Evolutionary conservation across 371 early-diverging fungal species (phyloP).

Genomic region (Conidiobolus incongruus): DNA sequence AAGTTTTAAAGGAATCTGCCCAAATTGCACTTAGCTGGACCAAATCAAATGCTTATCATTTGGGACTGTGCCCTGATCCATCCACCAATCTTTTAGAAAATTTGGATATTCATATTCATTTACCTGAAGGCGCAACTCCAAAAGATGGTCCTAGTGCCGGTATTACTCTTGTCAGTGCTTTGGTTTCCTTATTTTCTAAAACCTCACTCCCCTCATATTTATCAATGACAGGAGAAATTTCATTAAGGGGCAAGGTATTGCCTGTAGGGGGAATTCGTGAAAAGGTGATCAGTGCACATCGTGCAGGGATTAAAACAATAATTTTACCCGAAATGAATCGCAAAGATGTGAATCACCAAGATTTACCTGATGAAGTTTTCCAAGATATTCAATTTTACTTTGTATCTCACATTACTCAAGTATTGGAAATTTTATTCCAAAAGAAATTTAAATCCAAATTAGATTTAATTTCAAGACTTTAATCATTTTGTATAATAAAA

Average conservation of each 20-base stretch:
- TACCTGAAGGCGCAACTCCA: constrained; percentile 60
- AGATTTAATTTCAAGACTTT: no score
- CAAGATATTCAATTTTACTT: not conserved
- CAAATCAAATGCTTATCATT: constrained; percentile 32
- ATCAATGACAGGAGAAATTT: constrained; percentile 77
- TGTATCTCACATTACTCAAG: not conserved
- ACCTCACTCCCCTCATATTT: constrained; percentile 25
- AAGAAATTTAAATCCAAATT: no score
- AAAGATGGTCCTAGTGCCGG: constrained; percentile 67
- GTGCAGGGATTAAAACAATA: constrained; percentile 40
- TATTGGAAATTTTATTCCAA: not conserved
- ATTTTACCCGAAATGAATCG: constrained; percentile 30
- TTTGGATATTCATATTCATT: constrained; percentile 57
- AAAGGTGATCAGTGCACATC: constrained; percentile 65
- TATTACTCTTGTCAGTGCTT: constrained; percentile 44
- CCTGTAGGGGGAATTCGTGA: constrained; percentile 77
- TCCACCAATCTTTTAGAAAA: constrained; percentile 19
- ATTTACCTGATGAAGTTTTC: not conserved
- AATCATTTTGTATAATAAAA: no score
- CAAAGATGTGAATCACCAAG: not conserved
- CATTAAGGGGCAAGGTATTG: constrained; percentile 56
- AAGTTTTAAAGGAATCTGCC: constrained; percentile 74
- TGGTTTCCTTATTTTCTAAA: constrained; percentile 38
- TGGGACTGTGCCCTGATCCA: constrained; percentile 20
- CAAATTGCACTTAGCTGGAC: constrained; percentile 63